These are phyloP conservation scores for Penicillium herquei DNA, from an alignment of 495 filamentous ascomycete genomes.

Conservation along the genomic window DNA sequence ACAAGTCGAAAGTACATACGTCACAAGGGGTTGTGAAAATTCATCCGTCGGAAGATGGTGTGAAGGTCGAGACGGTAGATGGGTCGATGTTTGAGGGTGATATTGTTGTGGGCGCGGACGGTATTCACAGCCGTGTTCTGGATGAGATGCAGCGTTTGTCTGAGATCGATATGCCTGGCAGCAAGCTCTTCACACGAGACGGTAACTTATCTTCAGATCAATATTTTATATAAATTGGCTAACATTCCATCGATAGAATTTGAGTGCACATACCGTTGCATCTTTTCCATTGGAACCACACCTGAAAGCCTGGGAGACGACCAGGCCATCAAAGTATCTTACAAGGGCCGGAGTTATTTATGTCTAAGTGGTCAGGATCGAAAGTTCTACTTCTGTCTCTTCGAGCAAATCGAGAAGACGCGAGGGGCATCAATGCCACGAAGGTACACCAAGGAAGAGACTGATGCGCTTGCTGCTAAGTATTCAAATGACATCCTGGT, in stretches of 20 bases:
- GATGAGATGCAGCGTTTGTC: conserved; percentile 9
- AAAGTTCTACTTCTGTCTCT: not conserved
- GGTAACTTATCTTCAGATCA: not conserved
- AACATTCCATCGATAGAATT: not conserved
- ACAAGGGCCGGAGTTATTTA: not conserved
- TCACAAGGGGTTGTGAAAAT: conserved; percentile 33
- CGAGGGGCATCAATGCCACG: not conserved
- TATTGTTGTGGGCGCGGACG: conserved; percentile 51
- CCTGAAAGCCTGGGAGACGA: not conserved
- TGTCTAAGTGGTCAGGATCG: not conserved
- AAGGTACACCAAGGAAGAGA: not conserved
- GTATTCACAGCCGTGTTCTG: conserved; percentile 15
- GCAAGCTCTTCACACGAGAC: not conserved
- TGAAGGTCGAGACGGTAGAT: conserved; percentile 32
- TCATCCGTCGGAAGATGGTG: conserved; percentile 17
- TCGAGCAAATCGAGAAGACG: not conserved
- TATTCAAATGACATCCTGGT: not conserved
- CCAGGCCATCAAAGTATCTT: not conserved
- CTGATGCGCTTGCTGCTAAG: not conserved
- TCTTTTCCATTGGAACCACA: not conserved
- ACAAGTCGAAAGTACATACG: conserved; percentile 33
- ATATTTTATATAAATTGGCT: too few species aligned
- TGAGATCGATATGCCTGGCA: conserved; percentile 1
- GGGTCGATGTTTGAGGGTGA: conserved; percentile 39
- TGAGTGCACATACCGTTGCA: not conserved